Percentiles rank a stretch among this genome's conserved stretches.
Evolutionary conservation across 176 grass and related monocot species (phyloP).

Genomic region (Melocanna baccifera): DNA sequence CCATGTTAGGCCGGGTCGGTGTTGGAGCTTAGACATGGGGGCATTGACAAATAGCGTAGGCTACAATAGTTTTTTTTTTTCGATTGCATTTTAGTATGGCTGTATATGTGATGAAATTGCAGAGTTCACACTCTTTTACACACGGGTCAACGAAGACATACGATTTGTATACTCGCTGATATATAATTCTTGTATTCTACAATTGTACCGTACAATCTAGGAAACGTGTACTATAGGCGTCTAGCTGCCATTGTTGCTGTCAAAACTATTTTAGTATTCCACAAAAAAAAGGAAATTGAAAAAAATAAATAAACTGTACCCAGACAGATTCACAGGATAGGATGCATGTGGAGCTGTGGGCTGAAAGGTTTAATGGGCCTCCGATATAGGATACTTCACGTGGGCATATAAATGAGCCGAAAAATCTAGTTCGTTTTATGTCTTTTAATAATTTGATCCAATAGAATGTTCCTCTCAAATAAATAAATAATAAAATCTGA

Average conservation of each 20-base stretch:
- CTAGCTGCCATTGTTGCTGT: background rate
- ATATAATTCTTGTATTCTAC: background rate
- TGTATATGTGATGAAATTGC: background rate
- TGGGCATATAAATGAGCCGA: no score
- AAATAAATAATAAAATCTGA: no score
- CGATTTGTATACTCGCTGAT: background rate
- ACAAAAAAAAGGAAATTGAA: background rate
- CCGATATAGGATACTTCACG: no score
- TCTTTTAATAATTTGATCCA: no score
- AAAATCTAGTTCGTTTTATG: no score
- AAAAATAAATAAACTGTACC: background rate
- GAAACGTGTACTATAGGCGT: background rate
- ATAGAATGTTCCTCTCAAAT: no score
- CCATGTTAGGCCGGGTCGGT: background rate
- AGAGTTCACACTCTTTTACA: background rate
- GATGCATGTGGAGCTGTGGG: no score
- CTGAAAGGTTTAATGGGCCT: no score
- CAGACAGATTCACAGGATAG: no score
- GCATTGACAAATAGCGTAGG: background rate
- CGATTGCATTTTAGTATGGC: background rate
- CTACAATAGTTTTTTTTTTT: background rate
- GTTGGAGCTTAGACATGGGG: background rate
- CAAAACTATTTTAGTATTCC: background rate
- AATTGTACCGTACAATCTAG: background rate
- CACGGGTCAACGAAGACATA: background rate